A percentile compares a stretch with the other conserved stretches of the same genome.
These are phyloP conservation scores for Monosporascus sp. DNA, from an alignment of 2,329 filamentous ascomycete genomes.

Conservation along the genomic window DNA sequence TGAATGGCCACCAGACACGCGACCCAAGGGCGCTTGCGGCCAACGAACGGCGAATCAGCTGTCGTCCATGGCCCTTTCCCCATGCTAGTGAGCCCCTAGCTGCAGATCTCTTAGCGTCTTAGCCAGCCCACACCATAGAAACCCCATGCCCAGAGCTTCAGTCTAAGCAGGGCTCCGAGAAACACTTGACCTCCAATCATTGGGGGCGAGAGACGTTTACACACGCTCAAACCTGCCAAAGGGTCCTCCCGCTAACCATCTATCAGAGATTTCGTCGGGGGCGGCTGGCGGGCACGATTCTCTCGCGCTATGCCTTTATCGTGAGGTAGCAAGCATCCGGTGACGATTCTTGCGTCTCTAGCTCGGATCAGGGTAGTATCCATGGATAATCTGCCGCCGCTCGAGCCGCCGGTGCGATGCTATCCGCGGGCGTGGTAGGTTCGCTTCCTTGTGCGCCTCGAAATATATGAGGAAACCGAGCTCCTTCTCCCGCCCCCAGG, in stretches of 20 bases:
- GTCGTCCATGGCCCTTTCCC: not conserved
- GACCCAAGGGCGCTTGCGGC: not conserved
- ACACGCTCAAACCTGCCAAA: too few species aligned
- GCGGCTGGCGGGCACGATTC: not conserved
- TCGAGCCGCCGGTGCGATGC: not conserved
- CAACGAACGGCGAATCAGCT: not conserved
- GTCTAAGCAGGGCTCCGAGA: too few species aligned
- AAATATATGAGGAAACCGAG: conserved; percentile 14
- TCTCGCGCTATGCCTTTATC: not conserved
- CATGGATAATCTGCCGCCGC: not conserved
- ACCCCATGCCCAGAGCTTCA: not conserved
- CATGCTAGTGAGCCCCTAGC: conserved; percentile 19
- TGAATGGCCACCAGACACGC: not conserved
- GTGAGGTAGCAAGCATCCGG: not conserved
- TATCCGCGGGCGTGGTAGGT: not conserved
- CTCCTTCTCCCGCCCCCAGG: conserved; percentile 10
- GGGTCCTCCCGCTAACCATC: not conserved
- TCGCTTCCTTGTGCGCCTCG: conserved; percentile 1
- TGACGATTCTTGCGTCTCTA: not conserved
- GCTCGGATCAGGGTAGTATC: not conserved
- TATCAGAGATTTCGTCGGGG: not conserved
- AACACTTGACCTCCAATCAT: too few species aligned
- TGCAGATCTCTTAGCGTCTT: conserved; percentile 27
- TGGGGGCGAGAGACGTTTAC: too few species aligned
- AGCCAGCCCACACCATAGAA: conserved; percentile 4